Evolutionary conservation across 352 stramenopile species (phyloP), one percentile per base, ranked within the genome.

Genomic region (Paralagenidium karlingii): DNA sequence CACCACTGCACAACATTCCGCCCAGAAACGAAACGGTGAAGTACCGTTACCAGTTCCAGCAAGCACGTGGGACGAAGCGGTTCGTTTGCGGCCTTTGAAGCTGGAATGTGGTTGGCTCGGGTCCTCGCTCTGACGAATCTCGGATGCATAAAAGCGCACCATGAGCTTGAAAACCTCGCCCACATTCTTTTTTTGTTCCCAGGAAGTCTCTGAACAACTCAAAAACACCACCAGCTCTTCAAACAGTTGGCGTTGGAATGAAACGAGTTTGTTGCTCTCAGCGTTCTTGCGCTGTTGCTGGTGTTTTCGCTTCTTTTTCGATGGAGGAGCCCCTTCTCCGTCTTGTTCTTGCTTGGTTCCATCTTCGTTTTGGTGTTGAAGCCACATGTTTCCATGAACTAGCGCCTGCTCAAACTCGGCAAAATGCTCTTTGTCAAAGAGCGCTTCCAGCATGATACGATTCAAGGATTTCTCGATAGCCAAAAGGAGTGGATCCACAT

Each of bases 1-100:
- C 0, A 55, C 53, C 12, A 89, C 67, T 0, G 66, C 79, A 22
- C 63, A 86, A 13, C 88, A 53, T 38, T 92, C 79, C 3, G 74
- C 71, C 79, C 79, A 92, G 39, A 92, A 92, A 40, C 83, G 82
- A 53, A 92, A 92, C 10, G 79, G 70, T 12, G 79, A 85, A 44
- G 79, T 83, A 13, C 58, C 71, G 12, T 75, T 84, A 5, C 73
- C 81, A 3, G 69, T 77, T 0, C 65, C 69, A 13, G 73, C 68
- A 47, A 89, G 85, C 26, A 89, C 73, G 22, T 4, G 63, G 82
- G 8, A 73, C 75, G 0, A 70, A 62, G 15, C 67, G 76, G 34
- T 89, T 88, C 38, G 69, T 77, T 36, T 36, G 7, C 30, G 30
- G 30, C 30, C 30, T 36, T 36, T 36, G 30, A 7, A 36, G 57